phyloP scores from a whole-genome alignment of 495 filamentous ascomycete genomes.

The Daldinia vernicosa region DNA sequence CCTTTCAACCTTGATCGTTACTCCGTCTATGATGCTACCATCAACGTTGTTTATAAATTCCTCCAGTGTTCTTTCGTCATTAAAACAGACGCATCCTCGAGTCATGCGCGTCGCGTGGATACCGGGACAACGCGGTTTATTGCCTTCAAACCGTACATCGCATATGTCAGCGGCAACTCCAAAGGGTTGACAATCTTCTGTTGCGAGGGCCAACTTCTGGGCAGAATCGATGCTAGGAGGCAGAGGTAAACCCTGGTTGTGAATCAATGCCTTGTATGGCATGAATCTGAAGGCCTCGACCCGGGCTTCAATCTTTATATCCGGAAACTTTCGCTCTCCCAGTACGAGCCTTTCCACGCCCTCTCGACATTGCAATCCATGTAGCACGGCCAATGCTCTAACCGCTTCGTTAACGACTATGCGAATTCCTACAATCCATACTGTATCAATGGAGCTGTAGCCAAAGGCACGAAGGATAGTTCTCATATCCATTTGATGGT shows the following conservation, averaged over 20 bases:
- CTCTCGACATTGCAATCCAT: not conserved
- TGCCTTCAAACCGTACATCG: not conserved
- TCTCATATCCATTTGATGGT: not conserved
- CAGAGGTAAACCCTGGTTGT: not conserved
- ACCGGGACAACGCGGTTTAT: not conserved
- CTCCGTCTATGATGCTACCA: not conserved
- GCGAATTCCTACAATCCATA: not conserved
- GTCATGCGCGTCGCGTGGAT: not conserved
- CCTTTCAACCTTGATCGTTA: not conserved
- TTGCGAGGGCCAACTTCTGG: not conserved
- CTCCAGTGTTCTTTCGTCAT: not conserved
- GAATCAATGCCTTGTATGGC: not conserved
- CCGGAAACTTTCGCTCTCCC: not conserved
- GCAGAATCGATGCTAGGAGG: not conserved
- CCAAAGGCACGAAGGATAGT: not conserved
- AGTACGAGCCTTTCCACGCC: not conserved
- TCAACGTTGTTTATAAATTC: not conserved
- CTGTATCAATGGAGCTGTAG: not conserved
- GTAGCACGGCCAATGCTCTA: not conserved
- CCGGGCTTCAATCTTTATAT: not conserved
- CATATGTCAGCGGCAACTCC: not conserved
- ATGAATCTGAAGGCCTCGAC: not conserved
- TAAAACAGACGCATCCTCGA: not conserved
- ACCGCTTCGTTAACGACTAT: constrained; percentile 3
- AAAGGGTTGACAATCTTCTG: not conserved